Percentiles rank a stretch among this genome's conserved stretches.
Evolutionary conservation across 2,329 filamentous ascomycete genomes (phyloP).

Genomic region (Xylaria sp.): DNA sequence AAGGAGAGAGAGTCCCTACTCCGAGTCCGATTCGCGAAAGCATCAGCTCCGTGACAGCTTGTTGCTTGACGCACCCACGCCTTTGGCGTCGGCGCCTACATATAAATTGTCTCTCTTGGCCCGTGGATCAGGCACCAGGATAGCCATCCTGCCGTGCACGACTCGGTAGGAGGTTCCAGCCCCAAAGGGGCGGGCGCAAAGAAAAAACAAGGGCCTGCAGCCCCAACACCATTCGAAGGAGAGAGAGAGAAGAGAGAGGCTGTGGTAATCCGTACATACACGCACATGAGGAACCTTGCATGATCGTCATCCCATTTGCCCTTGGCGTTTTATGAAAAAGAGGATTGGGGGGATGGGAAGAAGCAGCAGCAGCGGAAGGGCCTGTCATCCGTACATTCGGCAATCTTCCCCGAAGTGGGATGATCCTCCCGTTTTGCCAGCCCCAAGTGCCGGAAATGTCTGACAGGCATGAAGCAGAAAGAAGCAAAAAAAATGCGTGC

Average conservation of each 20-base stretch:
- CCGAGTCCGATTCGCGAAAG: constrained; percentile 1
- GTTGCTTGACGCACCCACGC: constrained; percentile 3
- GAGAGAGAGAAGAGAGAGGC: neutral
- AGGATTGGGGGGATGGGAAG: too few relatives aligned
- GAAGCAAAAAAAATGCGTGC: neutral
- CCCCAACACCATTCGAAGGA: constrained; percentile 2
- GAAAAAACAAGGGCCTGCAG: neutral
- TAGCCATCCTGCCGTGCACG: constrained; percentile 2
- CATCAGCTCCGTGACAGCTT: constrained; percentile 6
- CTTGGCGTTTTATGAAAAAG: neutral
- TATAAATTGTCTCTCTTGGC: constrained; percentile 2
- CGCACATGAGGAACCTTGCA: constrained; percentile 7
- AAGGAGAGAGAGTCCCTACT: neutral
- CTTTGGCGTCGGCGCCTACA: constrained; percentile 15
- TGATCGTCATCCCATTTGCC: neutral
- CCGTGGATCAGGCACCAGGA: constrained; percentile 12
- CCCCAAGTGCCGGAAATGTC: neutral
- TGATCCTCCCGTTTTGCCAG: neutral
- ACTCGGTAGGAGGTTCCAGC: constrained; percentile 12
- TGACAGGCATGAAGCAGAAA: neutral
- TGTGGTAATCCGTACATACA: constrained; percentile 8
- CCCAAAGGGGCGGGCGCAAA: neutral
- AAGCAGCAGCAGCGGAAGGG: neutral
- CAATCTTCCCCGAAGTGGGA: neutral
- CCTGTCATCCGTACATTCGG: neutral